phyloP scores from a whole-genome alignment of 495 filamentous ascomycete genomes.

The Penicillium cataractarum region DNA sequence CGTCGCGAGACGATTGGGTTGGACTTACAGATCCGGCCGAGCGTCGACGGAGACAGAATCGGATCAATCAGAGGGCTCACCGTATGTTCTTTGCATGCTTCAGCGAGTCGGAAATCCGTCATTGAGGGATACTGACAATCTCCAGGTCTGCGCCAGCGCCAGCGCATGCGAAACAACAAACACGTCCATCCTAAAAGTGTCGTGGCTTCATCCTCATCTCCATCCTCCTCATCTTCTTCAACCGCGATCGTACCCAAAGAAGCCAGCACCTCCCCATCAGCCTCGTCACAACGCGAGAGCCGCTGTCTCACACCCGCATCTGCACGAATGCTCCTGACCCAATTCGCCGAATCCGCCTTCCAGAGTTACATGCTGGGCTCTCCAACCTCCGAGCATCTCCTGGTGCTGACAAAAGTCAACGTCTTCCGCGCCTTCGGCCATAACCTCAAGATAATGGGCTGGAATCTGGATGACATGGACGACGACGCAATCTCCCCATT shows the following conservation, averaged over 20 bases:
- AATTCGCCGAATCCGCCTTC: constrained; percentile 34
- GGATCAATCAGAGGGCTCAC: constrained; percentile 48
- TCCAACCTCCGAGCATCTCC: constrained; percentile 43
- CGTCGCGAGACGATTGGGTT: constrained; percentile 40
- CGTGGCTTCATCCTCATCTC: background rate
- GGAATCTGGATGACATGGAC: constrained; percentile 29
- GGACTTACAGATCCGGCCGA: constrained; percentile 43
- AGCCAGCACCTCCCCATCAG: background rate
- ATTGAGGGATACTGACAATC: background rate
- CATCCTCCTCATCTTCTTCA: background rate
- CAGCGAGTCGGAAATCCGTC: too few relatives aligned
- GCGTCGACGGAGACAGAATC: constrained; percentile 46
- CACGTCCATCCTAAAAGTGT: constrained; percentile 25
- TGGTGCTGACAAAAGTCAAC: constrained; percentile 47
- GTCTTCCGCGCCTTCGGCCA: constrained; percentile 43
- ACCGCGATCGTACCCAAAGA: background rate
- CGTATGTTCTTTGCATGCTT: constrained; percentile 30
- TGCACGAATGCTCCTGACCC: constrained; percentile 17
- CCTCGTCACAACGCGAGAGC: background rate
- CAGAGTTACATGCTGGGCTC: constrained; percentile 36
- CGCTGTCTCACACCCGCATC: background rate
- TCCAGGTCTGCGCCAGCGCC: constrained; percentile 13
- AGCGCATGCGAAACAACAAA: constrained; percentile 15
- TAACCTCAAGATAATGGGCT: constrained; percentile 23
- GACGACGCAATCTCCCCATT: constrained; percentile 43